A percentile compares a stretch with the other conserved stretches of the same genome.
phyloP scores from a whole-genome alignment of 768 basidiomycete genomes.

The Ramaria sp. region DNA sequence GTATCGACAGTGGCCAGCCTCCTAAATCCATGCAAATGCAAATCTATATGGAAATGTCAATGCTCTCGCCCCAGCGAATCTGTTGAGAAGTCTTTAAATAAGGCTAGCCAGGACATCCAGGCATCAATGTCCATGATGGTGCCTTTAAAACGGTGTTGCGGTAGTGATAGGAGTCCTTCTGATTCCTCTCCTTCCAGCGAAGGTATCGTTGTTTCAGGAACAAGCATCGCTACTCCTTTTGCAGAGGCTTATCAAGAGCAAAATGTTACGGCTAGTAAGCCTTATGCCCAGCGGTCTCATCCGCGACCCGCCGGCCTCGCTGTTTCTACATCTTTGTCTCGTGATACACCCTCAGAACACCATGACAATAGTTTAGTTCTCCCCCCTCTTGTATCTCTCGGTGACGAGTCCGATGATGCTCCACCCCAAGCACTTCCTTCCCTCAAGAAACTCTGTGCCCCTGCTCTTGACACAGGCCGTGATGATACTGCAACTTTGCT shows the following conservation, averaged over 20 bases:
- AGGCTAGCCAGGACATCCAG: background rate
- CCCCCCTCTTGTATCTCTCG: background rate
- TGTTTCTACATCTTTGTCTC: background rate
- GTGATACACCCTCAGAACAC: background rate
- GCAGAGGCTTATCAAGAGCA: background rate
- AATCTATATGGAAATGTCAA: conserved; percentile 41
- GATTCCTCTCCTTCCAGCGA: background rate
- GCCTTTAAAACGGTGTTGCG: background rate
- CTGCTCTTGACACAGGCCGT: conserved; percentile 24
- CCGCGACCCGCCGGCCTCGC: background rate
- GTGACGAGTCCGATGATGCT: background rate
- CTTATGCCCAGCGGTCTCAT: background rate
- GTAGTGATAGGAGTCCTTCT: background rate
- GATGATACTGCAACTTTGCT: conserved; percentile 14
- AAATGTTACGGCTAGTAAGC: background rate
- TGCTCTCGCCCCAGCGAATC: conserved; percentile 22
- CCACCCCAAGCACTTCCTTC: background rate
- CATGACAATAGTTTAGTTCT: background rate
- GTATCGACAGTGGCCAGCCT: conserved; percentile 40
- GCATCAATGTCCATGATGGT: background rate
- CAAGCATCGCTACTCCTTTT: background rate
- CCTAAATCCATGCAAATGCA: conserved; percentile 56
- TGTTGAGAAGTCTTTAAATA: background rate
- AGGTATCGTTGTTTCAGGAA: background rate
- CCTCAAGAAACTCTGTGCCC: background rate